Evolutionary conservation across 2,329 filamentous ascomycete species (phyloP).

Genomic region (Fusarium succisae): DNA sequence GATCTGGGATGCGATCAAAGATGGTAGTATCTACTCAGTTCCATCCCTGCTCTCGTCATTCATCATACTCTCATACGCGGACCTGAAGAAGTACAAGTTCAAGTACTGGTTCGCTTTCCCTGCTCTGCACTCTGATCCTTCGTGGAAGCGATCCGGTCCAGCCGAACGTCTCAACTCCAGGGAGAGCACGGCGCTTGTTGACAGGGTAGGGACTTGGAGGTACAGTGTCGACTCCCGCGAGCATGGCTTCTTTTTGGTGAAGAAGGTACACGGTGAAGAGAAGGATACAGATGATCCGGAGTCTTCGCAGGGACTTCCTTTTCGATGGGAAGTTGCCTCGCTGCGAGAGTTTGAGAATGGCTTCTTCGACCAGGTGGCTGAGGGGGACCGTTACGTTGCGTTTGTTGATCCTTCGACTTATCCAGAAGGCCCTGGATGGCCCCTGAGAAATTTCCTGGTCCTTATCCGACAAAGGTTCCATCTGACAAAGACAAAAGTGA

Average conservation of each 20-base stretch:
- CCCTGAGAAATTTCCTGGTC: slow-evolving; percentile 86
- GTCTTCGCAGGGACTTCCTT: slow-evolving; percentile 61
- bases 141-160: slow-evolving; percentile 74
- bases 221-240: slow-evolving; percentile 84
- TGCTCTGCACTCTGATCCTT: slow-evolving; percentile 86
- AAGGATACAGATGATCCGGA: slow-evolving; percentile 62
- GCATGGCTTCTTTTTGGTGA: slow-evolving; percentile 95
- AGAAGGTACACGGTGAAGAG: slow-evolving; percentile 66
- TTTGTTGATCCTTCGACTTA: slow-evolving; percentile 97
- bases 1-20: slow-evolving; percentile 98
- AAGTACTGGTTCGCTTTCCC: slow-evolving; percentile 99
- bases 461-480: slow-evolving; percentile 85
- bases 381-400: slow-evolving; percentile 82
- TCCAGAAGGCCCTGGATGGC: slow-evolving; percentile 87
- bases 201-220: slow-evolving; percentile 86
- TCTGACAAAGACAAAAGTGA: slow-evolving; percentile 78
- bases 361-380: slow-evolving; percentile 79
- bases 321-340: slow-evolving; percentile 79
- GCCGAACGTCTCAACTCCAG: slow-evolving; percentile 66
- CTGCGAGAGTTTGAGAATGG: slow-evolving; percentile 83
- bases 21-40: slow-evolving; percentile 94
- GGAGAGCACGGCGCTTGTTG: slow-evolving; percentile 83
- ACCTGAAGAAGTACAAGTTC: slow-evolving; percentile 97
- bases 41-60: slow-evolving; percentile 92
- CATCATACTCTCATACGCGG: slow-evolving; percentile 88